Evolutionary conservation across 2,329 filamentous ascomycete genomes (phyloP).

Genomic region (Hymenotorrendiella dingleyae): DNA sequence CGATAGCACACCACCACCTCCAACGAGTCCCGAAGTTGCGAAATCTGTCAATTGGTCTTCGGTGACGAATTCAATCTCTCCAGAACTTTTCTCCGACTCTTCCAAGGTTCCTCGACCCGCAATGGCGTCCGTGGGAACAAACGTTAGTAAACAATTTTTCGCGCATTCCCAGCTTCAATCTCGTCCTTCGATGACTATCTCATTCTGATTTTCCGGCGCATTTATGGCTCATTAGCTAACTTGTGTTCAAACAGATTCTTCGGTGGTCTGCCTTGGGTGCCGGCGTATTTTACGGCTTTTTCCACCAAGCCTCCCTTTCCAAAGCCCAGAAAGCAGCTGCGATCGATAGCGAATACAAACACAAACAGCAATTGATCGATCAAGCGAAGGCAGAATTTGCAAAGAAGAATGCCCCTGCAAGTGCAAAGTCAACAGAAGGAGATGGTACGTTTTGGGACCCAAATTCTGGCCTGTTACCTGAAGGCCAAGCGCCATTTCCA

Average conservation of each 20-base stretch:
- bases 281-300: conserved; percentile 92
- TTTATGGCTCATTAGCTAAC: conserved; percentile 2
- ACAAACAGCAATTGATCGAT: conserved; percentile 86
- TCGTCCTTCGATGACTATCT: not conserved
- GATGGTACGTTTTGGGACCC: conserved; percentile 29
- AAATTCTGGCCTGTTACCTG: not conserved
- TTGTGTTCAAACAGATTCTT: conserved; percentile 65
- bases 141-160: conserved; percentile 39
- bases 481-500: not conserved
- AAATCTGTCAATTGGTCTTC: conserved; percentile 26
- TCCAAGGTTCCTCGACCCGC: conserved; percentile 10
- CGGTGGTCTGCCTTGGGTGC: conserved; percentile 91
- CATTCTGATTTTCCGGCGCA: conserved; percentile 2
- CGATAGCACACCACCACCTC: conserved; percentile 17
- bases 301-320: conserved; percentile 80
- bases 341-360: conserved; percentile 76
- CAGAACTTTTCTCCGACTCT: conserved; percentile 7
- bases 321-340: conserved; percentile 63
- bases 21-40: conserved; percentile 15
- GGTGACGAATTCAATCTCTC: conserved; percentile 12
- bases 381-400: conserved; percentile 88
- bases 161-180: conserved; percentile 6
- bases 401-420: conserved; percentile 61
- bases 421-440: conserved; percentile 32
- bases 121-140: conserved; percentile 43